These are phyloP conservation scores for Saturnispora ahearnii DNA, from an alignment of 805 yeast genomes.

Conservation along the genomic window DNA sequence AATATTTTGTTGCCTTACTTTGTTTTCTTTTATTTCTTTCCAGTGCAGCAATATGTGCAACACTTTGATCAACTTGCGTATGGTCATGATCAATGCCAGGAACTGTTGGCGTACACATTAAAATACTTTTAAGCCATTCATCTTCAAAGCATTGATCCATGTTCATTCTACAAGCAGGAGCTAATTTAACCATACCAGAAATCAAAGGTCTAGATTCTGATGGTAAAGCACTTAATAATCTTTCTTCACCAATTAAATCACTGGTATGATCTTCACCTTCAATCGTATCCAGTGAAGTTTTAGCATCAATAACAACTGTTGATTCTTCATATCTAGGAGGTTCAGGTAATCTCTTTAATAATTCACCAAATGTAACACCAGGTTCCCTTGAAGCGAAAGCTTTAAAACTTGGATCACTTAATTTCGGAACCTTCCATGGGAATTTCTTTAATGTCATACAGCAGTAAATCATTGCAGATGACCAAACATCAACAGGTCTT, in stretches of 20 bases:
- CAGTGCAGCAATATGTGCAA: constrained; percentile 90
- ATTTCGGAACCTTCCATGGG: constrained; percentile 90
- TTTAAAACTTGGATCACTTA: constrained; percentile 74
- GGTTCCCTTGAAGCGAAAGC: constrained; percentile 68
- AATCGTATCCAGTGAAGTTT: constrained; percentile 3
- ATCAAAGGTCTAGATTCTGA: constrained; percentile 59
- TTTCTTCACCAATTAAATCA: constrained; percentile 58
- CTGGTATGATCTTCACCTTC: constrained; percentile 42
- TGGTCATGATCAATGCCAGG: constrained; percentile 62
- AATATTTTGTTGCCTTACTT: neutral
- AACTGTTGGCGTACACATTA: constrained; percentile 53
- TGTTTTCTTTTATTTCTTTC: constrained; percentile 61
- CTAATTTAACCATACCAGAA: constrained; percentile 70
- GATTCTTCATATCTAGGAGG: constrained; percentile 29
- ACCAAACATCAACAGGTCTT: constrained; percentile 91
- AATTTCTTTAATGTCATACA: constrained; percentile 88
- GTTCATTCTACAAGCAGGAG: constrained; percentile 79
- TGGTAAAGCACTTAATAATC: constrained; percentile 63
- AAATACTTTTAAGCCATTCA: constrained; percentile 54
- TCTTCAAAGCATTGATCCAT: constrained; percentile 73
- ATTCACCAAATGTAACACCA: constrained; percentile 56
- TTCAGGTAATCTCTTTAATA: constrained; percentile 47
- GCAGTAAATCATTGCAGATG: constrained; percentile 81
- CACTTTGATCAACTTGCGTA: constrained; percentile 84
- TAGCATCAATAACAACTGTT: constrained; percentile 11